Conservation (phyloP, 1,284 basidiomycete genomes). For the Sparassis latifolia region DNA sequence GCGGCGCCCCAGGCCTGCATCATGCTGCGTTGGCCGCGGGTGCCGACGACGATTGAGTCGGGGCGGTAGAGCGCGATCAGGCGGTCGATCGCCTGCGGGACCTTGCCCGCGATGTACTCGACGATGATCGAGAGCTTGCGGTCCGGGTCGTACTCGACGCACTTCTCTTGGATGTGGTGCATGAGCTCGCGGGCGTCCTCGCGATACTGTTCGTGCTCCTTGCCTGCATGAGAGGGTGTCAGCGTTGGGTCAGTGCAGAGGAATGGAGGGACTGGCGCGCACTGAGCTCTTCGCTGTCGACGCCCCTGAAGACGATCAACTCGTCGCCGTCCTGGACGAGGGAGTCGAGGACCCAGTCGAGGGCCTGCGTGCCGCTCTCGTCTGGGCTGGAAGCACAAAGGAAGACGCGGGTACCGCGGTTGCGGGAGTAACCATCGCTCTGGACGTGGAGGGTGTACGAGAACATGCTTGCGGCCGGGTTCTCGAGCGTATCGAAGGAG, state of each 20-base stretch:
- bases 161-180: constrained; percentile 76
- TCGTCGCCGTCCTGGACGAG: constrained; percentile 93
- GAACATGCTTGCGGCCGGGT: constrained; percentile 34
- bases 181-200: constrained; percentile 87
- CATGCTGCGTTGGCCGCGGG: constrained; percentile 65
- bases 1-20: constrained; percentile 52
- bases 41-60: constrained; percentile 92
- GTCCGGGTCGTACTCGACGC: constrained; percentile 72
- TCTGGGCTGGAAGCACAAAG: constrained; percentile 88
- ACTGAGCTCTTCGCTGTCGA: constrained; percentile 83
- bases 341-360: constrained; percentile 86
- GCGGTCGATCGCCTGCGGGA: constrained; percentile 85
- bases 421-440: constrained; percentile 76
- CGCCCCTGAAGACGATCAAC: constrained; percentile 85
- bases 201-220: constrained; percentile 77
- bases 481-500: constrained; percentile 51
- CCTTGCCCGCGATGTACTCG: constrained; percentile 89
- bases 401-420: constrained; percentile 82
- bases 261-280: constrained; percentile 3
- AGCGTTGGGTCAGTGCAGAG: neutral
- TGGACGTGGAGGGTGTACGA: constrained; percentile 77
- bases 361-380: constrained; percentile 77
- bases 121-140: constrained; percentile 89
- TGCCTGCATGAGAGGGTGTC: constrained; percentile 36
- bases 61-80: constrained; percentile 94